Evolutionary conservation across 768 basidiomycete genomes (phyloP).

Genomic region (Panellus pusillus): DNA sequence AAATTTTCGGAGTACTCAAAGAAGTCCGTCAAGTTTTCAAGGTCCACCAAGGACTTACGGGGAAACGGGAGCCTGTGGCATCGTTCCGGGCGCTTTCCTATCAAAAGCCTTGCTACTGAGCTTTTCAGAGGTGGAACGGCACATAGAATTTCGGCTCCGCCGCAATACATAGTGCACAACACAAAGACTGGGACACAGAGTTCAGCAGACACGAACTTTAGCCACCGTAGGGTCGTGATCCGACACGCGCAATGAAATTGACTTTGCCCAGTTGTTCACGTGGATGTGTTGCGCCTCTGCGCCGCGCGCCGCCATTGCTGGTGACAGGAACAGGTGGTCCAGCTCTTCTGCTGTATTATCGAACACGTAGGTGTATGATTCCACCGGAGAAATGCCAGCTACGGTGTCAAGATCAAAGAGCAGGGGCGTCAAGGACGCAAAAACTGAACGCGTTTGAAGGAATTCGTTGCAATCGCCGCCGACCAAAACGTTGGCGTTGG

Average conservation of each 20-base stretch:
- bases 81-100: constrained; percentile 96
- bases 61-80: constrained; percentile 91
- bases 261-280: constrained; percentile 57
- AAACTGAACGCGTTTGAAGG: constrained; percentile 52
- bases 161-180: no score
- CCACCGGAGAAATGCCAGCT: constrained; percentile 44
- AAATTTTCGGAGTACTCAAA: constrained; percentile 97
- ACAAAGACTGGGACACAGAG: no score
- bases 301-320: constrained; percentile 40
- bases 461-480: constrained; percentile 68
- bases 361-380: constrained; percentile 63
- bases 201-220: constrained; percentile 46
- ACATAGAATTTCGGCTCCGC: no score
- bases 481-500: constrained; percentile 49
- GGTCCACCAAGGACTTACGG: constrained; percentile 94
- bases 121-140: no score
- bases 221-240: constrained; percentile 66
- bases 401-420: constrained; percentile 53
- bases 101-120: no score
- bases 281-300: constrained; percentile 58
- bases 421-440: constrained; percentile 39
- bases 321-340: constrained; percentile 57
- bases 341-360: constrained; percentile 60
- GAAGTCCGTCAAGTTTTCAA: constrained; percentile 84
- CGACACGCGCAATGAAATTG: constrained; percentile 42